Conservation (phyloP, 2,329 filamentous ascomycete genomes). For the Huntiella decipiens region DNA sequence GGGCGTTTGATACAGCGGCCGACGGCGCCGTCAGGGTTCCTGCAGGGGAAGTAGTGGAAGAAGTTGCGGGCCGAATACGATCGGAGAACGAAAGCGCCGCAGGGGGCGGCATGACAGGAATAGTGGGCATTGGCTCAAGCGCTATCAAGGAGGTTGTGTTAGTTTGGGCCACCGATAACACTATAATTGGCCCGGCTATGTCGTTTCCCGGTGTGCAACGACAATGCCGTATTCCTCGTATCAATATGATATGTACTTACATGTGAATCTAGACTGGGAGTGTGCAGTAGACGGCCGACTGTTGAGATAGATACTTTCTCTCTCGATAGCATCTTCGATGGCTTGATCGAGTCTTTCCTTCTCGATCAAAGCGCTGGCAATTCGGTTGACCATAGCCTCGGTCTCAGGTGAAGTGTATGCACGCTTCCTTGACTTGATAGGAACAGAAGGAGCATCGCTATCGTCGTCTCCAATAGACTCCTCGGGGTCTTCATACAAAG, state of each 20-base stretch:
- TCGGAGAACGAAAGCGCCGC: slow-evolving; percentile 38
- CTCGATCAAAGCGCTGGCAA: slow-evolving; percentile 38
- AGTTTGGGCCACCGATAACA: background rate
- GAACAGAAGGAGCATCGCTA: slow-evolving; percentile 18
- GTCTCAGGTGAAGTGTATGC: slow-evolving; percentile 28
- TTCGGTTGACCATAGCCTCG: slow-evolving; percentile 33
- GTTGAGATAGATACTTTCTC: slow-evolving; percentile 35
- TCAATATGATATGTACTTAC: slow-evolving; percentile 14
- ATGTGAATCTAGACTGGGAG: slow-evolving; percentile 18
- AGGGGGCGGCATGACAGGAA: slow-evolving; percentile 39
- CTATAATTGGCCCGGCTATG: background rate
- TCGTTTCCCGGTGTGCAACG: background rate
- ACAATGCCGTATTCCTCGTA: background rate
- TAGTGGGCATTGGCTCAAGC: slow-evolving; percentile 32
- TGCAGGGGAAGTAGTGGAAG: slow-evolving; percentile 19
- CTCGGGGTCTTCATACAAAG: slow-evolving; percentile 14
- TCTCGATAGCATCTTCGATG: slow-evolving; percentile 40
- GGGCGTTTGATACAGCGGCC: background rate
- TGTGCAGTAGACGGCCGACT: slow-evolving; percentile 34
- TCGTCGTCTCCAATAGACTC: background rate
- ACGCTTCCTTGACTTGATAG: slow-evolving; percentile 26
- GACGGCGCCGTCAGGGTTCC: slow-evolving; percentile 15
- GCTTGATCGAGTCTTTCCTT: slow-evolving; percentile 38
- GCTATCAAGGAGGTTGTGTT: slow-evolving; percentile 16
- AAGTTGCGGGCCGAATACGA: slow-evolving; percentile 24